These are phyloP conservation scores for Clavispora asparagi DNA, from an alignment of 805 yeast species.

Conservation along the genomic window DNA sequence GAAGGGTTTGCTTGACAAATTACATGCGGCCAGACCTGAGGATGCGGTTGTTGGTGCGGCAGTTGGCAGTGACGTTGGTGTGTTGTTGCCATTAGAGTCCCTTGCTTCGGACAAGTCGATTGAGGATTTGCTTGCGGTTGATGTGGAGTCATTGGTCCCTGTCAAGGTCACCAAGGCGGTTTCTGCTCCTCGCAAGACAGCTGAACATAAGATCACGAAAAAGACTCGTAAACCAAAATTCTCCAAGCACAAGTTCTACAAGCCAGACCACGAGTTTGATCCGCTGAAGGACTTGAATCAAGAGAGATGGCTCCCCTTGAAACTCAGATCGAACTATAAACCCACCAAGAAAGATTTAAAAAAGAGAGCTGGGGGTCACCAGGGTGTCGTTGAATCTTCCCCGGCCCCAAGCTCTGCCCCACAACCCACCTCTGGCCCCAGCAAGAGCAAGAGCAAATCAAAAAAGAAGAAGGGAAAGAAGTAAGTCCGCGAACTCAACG, in stretches of 20 bases:
- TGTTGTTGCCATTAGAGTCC: constrained; percentile 16
- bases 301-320: constrained; percentile 91
- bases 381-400: constrained; percentile 15
- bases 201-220: constrained; percentile 17
- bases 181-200: constrained; percentile 1
- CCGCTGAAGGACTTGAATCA: constrained; percentile 27
- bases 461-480: constrained; percentile 16
- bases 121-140: constrained; percentile 29
- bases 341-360: constrained; percentile 43
- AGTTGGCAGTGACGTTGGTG: constrained; percentile 15
- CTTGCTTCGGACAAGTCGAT: constrained; percentile 16
- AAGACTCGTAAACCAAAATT: constrained; percentile 16
- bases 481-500: constrained; percentile 1
- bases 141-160: constrained; percentile 23
- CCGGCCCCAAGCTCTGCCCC: constrained; percentile 18
- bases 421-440: constrained; percentile 18
- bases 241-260: constrained; percentile 11
- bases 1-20: constrained; percentile 17
- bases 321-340: constrained; percentile 77
- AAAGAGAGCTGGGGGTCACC: constrained; percentile 14
- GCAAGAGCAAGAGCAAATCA: constrained; percentile 17
- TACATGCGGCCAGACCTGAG: constrained; percentile 14
- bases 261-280: constrained; percentile 9
- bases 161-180: constrained; percentile 3
- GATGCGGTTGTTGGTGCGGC: constrained; percentile 23